Conservation (phyloP, 2,329 filamentous ascomycete genomes). For the Ceratocystiopsis brevicomis region DNA sequence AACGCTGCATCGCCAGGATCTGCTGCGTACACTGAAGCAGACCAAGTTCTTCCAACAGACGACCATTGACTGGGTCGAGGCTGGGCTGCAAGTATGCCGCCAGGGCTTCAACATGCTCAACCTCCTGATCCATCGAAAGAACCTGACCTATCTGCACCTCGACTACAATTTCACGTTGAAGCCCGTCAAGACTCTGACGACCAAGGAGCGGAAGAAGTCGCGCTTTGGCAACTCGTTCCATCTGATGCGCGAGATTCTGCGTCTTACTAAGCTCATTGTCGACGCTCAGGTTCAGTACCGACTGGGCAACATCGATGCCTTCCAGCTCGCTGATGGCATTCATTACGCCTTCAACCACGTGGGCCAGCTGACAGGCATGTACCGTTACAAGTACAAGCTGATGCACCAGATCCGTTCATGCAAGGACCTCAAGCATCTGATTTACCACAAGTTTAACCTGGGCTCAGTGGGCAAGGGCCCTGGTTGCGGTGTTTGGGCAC, state of each 20-base stretch:
- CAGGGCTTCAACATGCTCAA: slow-evolving; percentile 99
- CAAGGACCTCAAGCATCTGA: slow-evolving; percentile 96
- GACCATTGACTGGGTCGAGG: slow-evolving; percentile 97
- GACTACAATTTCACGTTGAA: slow-evolving; percentile 99
- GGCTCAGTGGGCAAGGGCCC: slow-evolving; percentile 93
- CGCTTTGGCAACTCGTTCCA: slow-evolving; percentile 98
- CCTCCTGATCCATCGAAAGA: slow-evolving; percentile 91
- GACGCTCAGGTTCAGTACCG: slow-evolving; percentile 97
- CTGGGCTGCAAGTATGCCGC: slow-evolving; percentile 89
- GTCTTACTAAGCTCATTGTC: slow-evolving; percentile 91
- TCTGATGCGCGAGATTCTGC: slow-evolving; percentile 91
- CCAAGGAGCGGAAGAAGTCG: slow-evolving; percentile 98
- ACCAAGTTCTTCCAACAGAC: slow-evolving; percentile 99
- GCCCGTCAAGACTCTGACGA: slow-evolving; percentile 94
- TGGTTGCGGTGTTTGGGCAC: slow-evolving; percentile 97
- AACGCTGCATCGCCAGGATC: slow-evolving; percentile 82
- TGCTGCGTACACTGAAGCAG: slow-evolving; percentile 75
- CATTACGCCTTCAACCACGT: slow-evolving; percentile 99
- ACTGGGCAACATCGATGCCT: slow-evolving; percentile 93
- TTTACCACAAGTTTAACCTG: slow-evolving; percentile 97
- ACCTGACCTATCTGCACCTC: slow-evolving; percentile 90
- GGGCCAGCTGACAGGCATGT: slow-evolving; percentile 96
- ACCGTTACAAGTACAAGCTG: slow-evolving; percentile 98
- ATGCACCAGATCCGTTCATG: slow-evolving; percentile 99
- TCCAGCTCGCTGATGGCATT: slow-evolving; percentile 94